Evolutionary conservation across 2,329 filamentous ascomycete genomes (phyloP).

Genomic region (Claviceps cyperi): DNA sequence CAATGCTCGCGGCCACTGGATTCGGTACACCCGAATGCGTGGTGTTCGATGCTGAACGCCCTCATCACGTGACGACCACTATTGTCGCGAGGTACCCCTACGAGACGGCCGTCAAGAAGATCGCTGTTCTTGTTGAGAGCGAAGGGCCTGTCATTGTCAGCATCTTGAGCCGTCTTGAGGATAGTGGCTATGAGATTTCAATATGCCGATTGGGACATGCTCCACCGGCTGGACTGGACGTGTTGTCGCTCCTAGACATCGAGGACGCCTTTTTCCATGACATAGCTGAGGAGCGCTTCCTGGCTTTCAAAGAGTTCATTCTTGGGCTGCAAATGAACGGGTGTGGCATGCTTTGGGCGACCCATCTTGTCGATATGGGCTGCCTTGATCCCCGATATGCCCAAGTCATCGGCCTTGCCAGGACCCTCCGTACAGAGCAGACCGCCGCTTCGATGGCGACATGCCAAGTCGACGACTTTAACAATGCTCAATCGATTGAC

Average conservation of each 20-base stretch:
- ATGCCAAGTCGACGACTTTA: conserved; percentile 11
- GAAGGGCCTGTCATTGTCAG: not conserved
- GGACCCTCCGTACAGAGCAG: conserved; percentile 16
- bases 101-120: not conserved
- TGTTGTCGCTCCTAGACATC: not conserved
- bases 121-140: not conserved
- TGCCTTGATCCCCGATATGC: conserved; percentile 16
- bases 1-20: not conserved
- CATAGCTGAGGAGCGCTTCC: conserved; percentile 3
- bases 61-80: not conserved
- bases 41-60: not conserved
- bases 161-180: not conserved
- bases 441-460: conserved; percentile 12
- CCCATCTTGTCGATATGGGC: conserved; percentile 11
- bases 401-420: conserved; percentile 11
- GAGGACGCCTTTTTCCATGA: conserved; percentile 7
- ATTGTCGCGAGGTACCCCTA: not conserved
- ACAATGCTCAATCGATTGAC: not conserved
- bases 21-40: not conserved
- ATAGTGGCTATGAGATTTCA: not conserved
- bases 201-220: not conserved
- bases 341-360: conserved; percentile 16
- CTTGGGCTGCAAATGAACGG: not conserved
- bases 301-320: conserved; percentile 4
- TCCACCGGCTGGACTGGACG: not conserved